Percentiles rank a stretch among this genome's conserved stretches.
Conservation (phyloP, 805 yeast species). For the Kodamaea kaohsiungensis region DNA sequence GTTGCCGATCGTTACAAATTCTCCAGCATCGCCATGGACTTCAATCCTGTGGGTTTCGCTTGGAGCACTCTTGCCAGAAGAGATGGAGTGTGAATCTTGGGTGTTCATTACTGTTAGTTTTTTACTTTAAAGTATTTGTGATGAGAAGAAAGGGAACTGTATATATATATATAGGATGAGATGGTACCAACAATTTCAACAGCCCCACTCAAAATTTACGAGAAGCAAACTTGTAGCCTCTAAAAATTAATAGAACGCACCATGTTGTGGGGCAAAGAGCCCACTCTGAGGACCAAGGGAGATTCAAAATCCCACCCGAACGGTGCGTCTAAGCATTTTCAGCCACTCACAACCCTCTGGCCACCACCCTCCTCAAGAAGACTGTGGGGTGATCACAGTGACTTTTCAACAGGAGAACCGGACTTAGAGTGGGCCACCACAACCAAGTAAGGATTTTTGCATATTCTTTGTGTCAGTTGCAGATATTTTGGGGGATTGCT, state of each 20-base stretch:
- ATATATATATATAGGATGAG: neutral
- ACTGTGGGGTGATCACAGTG: neutral
- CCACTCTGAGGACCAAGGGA: neutral
- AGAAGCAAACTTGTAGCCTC: neutral
- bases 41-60: slow-evolving; percentile 10
- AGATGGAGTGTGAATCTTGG: slow-evolving; percentile 8
- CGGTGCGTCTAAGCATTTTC: neutral
- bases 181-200: neutral
- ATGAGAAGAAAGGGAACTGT: neutral
- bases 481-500: neutral
- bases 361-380: neutral
- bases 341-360: neutral
- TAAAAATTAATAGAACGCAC: neutral
- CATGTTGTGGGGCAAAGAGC: neutral
- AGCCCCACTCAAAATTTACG: neutral
- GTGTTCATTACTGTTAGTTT: slow-evolving; percentile 1
- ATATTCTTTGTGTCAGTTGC: neutral
- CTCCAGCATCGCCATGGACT: slow-evolving; percentile 37
- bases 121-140: neutral
- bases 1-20: slow-evolving; percentile 43
- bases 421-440: neutral
- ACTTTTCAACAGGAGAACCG: neutral
- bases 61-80: slow-evolving; percentile 1
- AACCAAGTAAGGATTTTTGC: neutral
- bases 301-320: neutral